Evolutionary conservation across 1,139 yeast genomes (phyloP).

Genomic region (Geotrichum carabidarum): DNA sequence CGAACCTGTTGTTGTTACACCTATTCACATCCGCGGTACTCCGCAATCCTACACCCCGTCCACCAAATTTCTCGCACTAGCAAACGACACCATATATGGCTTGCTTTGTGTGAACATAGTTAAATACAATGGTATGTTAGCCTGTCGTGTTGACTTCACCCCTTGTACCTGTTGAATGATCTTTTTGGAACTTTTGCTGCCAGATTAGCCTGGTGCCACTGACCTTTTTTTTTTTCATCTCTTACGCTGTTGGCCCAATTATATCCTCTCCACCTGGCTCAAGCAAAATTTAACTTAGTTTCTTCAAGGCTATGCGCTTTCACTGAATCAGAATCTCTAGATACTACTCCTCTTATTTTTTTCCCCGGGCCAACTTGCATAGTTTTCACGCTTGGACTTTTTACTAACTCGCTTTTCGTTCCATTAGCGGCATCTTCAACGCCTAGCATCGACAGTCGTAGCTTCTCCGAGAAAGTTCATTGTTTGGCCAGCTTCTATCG

Average conservation of each 20-base stretch:
- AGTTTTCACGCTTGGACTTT: neutral
- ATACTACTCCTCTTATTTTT: neutral
- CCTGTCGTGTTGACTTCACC: neutral
- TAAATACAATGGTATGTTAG: slow-evolving; percentile 4
- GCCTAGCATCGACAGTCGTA: slow-evolving; percentile 15
- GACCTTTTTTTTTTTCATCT: no score
- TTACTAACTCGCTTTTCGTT: neutral
- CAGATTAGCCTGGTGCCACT: neutral
- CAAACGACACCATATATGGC: slow-evolving; percentile 1
- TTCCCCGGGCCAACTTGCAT: neutral
- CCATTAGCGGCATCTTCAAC: slow-evolving; percentile 19
- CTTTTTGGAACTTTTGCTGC: neutral
- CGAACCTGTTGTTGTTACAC: no score
- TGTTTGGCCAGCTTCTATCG: slow-evolving; percentile 48
- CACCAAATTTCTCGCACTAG: neutral
- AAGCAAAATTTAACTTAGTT: neutral
- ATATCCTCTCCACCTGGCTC: neutral
- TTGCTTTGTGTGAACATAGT: neutral
- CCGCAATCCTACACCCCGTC: slow-evolving; percentile 1
- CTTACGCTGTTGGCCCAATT: neutral
- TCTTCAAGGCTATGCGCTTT: neutral
- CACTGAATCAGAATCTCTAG: neutral
- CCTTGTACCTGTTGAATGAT: neutral
- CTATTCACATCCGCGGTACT: neutral
- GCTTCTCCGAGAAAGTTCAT: slow-evolving; percentile 42